These are phyloP conservation scores for Bauhinia variegata DNA, from an alignment of 306 rosid genomes.

Conservation along the genomic window DNA sequence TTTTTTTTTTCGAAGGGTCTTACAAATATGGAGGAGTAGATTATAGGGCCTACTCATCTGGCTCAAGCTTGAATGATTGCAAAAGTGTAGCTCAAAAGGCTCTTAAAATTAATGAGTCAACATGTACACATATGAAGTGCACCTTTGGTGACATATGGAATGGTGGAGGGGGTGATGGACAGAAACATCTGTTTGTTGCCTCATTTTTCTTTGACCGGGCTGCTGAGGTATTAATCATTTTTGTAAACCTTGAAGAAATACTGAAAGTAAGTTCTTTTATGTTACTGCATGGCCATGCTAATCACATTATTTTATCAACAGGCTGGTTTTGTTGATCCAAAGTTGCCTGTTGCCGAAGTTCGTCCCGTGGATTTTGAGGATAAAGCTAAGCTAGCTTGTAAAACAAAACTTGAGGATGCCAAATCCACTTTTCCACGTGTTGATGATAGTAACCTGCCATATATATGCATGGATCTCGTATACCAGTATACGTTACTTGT, in stretches of 20 bases:
- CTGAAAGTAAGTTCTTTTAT: slow-evolving; percentile 13
- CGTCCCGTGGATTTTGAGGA: slow-evolving; percentile 74
- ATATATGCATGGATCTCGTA: slow-evolving; percentile 92
- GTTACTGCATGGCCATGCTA: slow-evolving; percentile 34
- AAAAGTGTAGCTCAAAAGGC: slow-evolving; percentile 65
- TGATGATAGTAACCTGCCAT: slow-evolving; percentile 82
- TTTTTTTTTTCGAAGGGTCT: slow-evolving; percentile 48
- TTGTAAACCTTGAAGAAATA: slow-evolving; percentile 19
- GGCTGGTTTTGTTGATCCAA: slow-evolving; percentile 91
- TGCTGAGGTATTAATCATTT: slow-evolving; percentile 68
- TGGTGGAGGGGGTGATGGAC: slow-evolving; percentile 99
- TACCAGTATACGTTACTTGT: slow-evolving; percentile 86
- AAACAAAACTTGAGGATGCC: slow-evolving; percentile 70
- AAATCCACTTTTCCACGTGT: slow-evolving; percentile 56
- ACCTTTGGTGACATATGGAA: slow-evolving; percentile 97
- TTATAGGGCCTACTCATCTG: slow-evolving; percentile 65
- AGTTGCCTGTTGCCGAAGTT: slow-evolving; percentile 60
- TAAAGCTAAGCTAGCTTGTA: slow-evolving; percentile 91
- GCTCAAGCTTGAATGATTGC: slow-evolving; percentile 79
- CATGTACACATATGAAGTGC: slow-evolving; percentile 90
- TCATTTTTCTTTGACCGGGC: slow-evolving; percentile 99
- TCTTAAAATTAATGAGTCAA: slow-evolving; percentile 72
- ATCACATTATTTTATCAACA: slow-evolving; percentile 36
- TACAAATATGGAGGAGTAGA: slow-evolving; percentile 76
- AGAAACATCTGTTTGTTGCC: slow-evolving; percentile 86